A percentile compares a stretch with the other conserved stretches of the same genome.
Evolutionary conservation across 139 green algal species (phyloP).

Genomic region (Diplosphaera chodatii): DNA sequence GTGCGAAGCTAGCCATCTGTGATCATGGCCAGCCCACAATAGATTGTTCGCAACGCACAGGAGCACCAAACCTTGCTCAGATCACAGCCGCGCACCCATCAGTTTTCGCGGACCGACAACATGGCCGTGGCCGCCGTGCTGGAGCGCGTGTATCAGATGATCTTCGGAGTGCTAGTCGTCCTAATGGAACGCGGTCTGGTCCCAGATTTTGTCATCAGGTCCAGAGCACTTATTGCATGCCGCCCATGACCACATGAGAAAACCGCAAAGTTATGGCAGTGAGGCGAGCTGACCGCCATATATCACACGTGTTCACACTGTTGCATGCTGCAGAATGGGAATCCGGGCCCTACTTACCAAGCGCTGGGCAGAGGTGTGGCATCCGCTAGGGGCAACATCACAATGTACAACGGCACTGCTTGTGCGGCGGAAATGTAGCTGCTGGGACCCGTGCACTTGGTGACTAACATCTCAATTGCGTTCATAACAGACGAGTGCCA

Average conservation of each 20-base stretch:
- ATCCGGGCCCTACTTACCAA: neutral
- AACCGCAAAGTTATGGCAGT: too few species aligned
- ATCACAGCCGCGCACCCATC: too few species aligned
- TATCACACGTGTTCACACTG: neutral
- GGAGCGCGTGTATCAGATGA: neutral
- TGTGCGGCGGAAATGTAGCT: neutral
- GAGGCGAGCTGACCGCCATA: neutral
- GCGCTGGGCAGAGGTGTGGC: neutral
- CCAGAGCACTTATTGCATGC: too few species aligned
- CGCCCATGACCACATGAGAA: neutral
- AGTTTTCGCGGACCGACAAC: neutral
- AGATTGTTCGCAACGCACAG: too few species aligned
- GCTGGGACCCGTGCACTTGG: too few species aligned
- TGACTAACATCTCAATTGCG: neutral
- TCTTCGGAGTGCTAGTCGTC: neutral
- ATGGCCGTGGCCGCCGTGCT: too few species aligned
- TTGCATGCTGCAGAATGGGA: neutral
- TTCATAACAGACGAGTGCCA: neutral
- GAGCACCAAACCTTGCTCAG: too few species aligned
- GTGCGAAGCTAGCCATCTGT: too few species aligned
- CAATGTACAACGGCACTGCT: too few species aligned
- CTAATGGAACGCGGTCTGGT: neutral
- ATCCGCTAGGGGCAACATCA: too few species aligned
- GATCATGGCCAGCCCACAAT: too few species aligned
- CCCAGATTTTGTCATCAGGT: neutral